A percentile compares a stretch with the other conserved stretches of the same genome.
Evolutionary conservation across 1,139 yeast genomes (phyloP).

Genomic region (Geotrichum reessii): DNA sequence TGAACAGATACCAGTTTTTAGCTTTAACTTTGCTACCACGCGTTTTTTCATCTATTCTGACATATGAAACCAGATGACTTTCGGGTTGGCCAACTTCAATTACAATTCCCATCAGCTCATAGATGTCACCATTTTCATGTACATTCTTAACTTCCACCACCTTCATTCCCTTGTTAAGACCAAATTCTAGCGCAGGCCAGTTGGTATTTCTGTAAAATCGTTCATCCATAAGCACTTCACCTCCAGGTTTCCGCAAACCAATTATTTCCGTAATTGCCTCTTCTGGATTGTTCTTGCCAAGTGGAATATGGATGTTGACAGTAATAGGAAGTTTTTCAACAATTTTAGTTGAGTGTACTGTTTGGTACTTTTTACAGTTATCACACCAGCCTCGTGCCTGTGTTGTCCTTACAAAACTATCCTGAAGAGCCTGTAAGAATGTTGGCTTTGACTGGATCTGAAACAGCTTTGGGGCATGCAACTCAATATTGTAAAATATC

Average conservation of each 20-base stretch:
- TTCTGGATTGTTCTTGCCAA: constrained; percentile 13
- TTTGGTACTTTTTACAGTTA: constrained; percentile 46
- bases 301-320: constrained; percentile 42
- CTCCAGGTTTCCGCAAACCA: constrained; percentile 5
- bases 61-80: constrained; percentile 38
- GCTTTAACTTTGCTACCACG: constrained; percentile 15
- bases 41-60: constrained; percentile 41
- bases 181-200: constrained; percentile 17
- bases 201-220: constrained; percentile 12
- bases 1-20: constrained; percentile 72
- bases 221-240: constrained; percentile 17
- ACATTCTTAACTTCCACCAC: constrained; percentile 15
- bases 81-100: constrained; percentile 36
- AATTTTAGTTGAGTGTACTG: constrained; percentile 47
- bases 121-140: constrained; percentile 21
- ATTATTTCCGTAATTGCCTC: constrained; percentile 10
- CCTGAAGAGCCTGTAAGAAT: constrained; percentile 49
- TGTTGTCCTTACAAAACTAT: constrained; percentile 47
- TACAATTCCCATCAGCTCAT: constrained; percentile 36
- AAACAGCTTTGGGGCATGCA: constrained; percentile 13
- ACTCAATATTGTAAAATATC: constrained; percentile 13
- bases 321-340: constrained; percentile 59
- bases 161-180: constrained; percentile 17
- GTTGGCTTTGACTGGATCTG: constrained; percentile 9
- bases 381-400: constrained; percentile 51